Conservation (phyloP, 306 rosid species). For the Quercus cerris region DNA sequence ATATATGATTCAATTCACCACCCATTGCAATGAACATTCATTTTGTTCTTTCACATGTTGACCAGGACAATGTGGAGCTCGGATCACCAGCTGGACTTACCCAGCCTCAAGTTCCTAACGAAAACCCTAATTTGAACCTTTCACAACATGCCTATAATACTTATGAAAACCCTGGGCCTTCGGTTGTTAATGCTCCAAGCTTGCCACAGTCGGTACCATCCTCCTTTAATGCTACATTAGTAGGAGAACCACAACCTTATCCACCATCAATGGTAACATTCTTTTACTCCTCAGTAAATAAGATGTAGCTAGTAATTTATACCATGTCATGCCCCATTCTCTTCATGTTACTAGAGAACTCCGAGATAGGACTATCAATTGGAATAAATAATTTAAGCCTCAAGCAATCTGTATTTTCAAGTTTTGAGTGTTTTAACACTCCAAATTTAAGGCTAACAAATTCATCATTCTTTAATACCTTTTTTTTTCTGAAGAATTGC, state of each 20-base stretch:
- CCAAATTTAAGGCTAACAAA: background rate
- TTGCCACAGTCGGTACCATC: background rate
- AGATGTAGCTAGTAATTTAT: background rate
- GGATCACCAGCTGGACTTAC: background rate
- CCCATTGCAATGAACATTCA: background rate
- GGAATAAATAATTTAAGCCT: background rate
- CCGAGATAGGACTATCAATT: background rate
- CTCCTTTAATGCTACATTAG: background rate
- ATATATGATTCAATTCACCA: background rate
- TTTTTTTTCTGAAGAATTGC: background rate
- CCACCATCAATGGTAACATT: conserved; percentile 8
- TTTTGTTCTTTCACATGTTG: background rate
- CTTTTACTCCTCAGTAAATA: background rate
- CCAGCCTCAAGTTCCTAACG: background rate
- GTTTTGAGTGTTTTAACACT: conserved; percentile 3
- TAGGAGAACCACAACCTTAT: background rate
- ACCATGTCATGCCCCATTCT: background rate
- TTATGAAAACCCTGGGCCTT: background rate
- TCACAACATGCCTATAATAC: background rate
- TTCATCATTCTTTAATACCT: background rate
- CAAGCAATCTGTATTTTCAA: background rate
- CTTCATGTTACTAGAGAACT: background rate
- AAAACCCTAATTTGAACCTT: background rate
- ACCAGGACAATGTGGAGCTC: background rate
- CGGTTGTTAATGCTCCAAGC: background rate